These are phyloP conservation scores for Capsicum baccatum DNA, from an alignment of 257 asterid species.

Conservation along the genomic window DNA sequence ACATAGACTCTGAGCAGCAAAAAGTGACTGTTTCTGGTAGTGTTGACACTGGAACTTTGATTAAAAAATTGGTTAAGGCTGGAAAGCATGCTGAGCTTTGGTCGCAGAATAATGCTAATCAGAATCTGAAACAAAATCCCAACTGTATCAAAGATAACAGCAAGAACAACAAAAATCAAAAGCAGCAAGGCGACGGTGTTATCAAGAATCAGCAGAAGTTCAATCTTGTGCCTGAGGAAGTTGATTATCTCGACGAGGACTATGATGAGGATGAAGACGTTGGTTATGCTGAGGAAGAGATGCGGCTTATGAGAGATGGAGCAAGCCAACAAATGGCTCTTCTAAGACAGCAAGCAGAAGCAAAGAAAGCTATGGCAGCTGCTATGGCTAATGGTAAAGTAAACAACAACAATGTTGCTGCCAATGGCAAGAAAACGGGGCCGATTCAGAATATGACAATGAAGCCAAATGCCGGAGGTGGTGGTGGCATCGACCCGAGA, in stretches of 20 bases:
- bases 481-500: conserved; percentile 39
- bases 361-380: conserved; percentile 37
- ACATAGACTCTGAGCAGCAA: conserved; percentile 63
- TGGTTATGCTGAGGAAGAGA: conserved; percentile 42
- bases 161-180: conserved; percentile 44
- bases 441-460: conserved; percentile 40
- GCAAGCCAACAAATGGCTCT: conserved; percentile 53
- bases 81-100: conserved; percentile 83
- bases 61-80: conserved; percentile 60
- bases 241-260: conserved; percentile 40
- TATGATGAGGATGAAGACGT: conserved; percentile 38
- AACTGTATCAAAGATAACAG: conserved; percentile 42
- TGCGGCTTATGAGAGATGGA: conserved; percentile 42
- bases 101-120: conserved; percentile 48
- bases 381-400: conserved; percentile 39
- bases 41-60: conserved; percentile 53
- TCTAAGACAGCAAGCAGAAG: conserved; percentile 51
- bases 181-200: conserved; percentile 36
- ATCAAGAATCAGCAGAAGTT: conserved; percentile 50
- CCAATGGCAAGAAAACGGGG: conserved; percentile 40
- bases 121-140: conserved; percentile 55
- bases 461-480: conserved; percentile 34
- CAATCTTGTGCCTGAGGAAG: conserved; percentile 21
- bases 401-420: conserved; percentile 33
- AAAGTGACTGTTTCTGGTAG: conserved; percentile 69